phyloP scores from a whole-genome alignment of 2,329 filamentous ascomycete species.

The Tolypocladium nubicola region DNA sequence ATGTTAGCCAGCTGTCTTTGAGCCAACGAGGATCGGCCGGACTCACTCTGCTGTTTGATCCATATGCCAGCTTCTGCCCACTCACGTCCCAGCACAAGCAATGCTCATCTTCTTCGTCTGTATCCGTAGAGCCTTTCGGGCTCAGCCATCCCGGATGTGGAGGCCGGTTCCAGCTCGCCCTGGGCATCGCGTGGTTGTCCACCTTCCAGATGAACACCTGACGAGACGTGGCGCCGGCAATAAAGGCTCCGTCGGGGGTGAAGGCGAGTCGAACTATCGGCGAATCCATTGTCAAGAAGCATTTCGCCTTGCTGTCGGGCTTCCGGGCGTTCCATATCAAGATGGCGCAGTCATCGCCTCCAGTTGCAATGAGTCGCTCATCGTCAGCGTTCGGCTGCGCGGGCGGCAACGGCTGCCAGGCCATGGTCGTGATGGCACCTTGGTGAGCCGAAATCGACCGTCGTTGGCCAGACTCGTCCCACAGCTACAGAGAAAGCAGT shows the following conservation, averaged over 20 bases:
- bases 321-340: constrained; percentile 50
- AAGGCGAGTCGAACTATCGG: constrained; percentile 50
- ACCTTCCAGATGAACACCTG: constrained; percentile 56
- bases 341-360: constrained; percentile 52
- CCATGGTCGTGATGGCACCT: constrained; percentile 44
- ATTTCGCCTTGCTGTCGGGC: constrained; percentile 43
- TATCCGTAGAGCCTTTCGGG: constrained; percentile 39
- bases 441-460: constrained; percentile 49
- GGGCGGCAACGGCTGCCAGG: constrained; percentile 45
- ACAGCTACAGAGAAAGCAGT: constrained; percentile 29
- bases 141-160: constrained; percentile 48
- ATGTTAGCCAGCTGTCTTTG: background rate
- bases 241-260: constrained; percentile 51
- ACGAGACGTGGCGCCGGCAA: constrained; percentile 49
- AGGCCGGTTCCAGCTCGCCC: constrained; percentile 48
- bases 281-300: constrained; percentile 49
- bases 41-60: constrained; percentile 51
- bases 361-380: constrained; percentile 50
- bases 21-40: background rate
- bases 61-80: constrained; percentile 53
- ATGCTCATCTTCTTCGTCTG: constrained; percentile 50
- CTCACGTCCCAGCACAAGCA: constrained; percentile 52
- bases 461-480: constrained; percentile 42
- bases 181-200: constrained; percentile 44
- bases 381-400: constrained; percentile 27